Evolutionary conservation across 1,139 yeast species (phyloP).

Genomic region (Pichia cactophila): DNA sequence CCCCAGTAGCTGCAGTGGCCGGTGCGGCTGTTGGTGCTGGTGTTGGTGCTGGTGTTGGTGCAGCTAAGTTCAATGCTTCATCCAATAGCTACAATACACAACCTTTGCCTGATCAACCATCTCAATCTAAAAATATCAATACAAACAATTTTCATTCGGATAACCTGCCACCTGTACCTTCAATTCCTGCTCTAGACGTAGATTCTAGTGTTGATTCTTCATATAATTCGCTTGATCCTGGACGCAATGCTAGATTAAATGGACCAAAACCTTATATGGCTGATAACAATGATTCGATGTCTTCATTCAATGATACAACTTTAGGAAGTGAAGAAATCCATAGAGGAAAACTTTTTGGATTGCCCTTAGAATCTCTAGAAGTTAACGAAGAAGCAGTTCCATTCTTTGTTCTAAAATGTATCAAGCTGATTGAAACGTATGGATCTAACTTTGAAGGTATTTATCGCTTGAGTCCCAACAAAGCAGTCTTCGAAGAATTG

Average conservation of each 20-base stretch:
- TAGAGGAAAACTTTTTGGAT: slow-evolving; percentile 48
- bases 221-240: slow-evolving; percentile 25
- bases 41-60: background rate
- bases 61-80: background rate
- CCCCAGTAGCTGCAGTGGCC: background rate
- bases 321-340: background rate
- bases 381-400: slow-evolving; percentile 91
- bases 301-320: slow-evolving; percentile 5
- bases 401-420: slow-evolving; percentile 81
- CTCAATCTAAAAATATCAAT: background rate
- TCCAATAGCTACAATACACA: background rate
- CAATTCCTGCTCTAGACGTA: background rate
- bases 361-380: slow-evolving; percentile 67
- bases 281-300: slow-evolving; percentile 6
- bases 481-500: slow-evolving; percentile 62
- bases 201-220: background rate
- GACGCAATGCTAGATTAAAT: slow-evolving; percentile 13
- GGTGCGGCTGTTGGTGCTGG: background rate
- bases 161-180: slow-evolving; percentile 4
- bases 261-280: slow-evolving; percentile 24
- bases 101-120: background rate
- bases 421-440: slow-evolving; percentile 73
- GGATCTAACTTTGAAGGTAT: slow-evolving; percentile 86
- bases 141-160: background rate
- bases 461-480: slow-evolving; percentile 79